Evolutionary conservation across 2,329 filamentous ascomycete species (phyloP).

Genomic region (Raffaelea ambrosiae): DNA sequence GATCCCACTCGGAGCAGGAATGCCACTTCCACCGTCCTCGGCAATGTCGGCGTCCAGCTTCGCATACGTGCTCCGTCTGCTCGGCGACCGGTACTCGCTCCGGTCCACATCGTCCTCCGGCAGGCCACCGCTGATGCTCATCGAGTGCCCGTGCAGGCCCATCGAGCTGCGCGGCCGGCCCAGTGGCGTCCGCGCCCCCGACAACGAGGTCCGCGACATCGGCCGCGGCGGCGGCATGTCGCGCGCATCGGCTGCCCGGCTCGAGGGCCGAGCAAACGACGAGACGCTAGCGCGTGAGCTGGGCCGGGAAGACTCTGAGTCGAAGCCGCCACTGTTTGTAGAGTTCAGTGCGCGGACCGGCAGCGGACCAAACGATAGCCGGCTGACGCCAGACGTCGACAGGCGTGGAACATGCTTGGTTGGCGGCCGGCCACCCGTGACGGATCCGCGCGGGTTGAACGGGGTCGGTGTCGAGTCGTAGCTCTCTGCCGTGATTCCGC

Average conservation of each 20-base stretch:
- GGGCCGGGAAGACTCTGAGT: slow-evolving; percentile 51
- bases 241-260: slow-evolving; percentile 34
- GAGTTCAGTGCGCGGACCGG: slow-evolving; percentile 51
- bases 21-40: slow-evolving; percentile 24
- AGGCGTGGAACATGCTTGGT: slow-evolving; percentile 45
- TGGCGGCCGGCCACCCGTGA: background rate
- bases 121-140: slow-evolving; percentile 44
- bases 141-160: slow-evolving; percentile 48
- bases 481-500: slow-evolving; percentile 19
- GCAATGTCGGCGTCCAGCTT: slow-evolving; percentile 34
- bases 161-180: slow-evolving; percentile 65
- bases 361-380: slow-evolving; percentile 55
- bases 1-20: slow-evolving; percentile 33
- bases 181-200: slow-evolving; percentile 54
- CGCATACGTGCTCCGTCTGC: slow-evolving; percentile 44
- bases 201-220: slow-evolving; percentile 55
- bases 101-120: slow-evolving; percentile 40
- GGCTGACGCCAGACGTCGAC: slow-evolving; percentile 53
- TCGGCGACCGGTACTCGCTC: slow-evolving; percentile 39
- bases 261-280: slow-evolving; percentile 44
- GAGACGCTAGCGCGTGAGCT: slow-evolving; percentile 63
- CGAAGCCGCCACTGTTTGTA: slow-evolving; percentile 28
- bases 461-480: slow-evolving; percentile 37
- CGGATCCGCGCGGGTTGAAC: background rate
- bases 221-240: slow-evolving; percentile 49